phyloP scores from a whole-genome alignment of 768 basidiomycete genomes.

The Mycena rebaudengoi region DNA sequence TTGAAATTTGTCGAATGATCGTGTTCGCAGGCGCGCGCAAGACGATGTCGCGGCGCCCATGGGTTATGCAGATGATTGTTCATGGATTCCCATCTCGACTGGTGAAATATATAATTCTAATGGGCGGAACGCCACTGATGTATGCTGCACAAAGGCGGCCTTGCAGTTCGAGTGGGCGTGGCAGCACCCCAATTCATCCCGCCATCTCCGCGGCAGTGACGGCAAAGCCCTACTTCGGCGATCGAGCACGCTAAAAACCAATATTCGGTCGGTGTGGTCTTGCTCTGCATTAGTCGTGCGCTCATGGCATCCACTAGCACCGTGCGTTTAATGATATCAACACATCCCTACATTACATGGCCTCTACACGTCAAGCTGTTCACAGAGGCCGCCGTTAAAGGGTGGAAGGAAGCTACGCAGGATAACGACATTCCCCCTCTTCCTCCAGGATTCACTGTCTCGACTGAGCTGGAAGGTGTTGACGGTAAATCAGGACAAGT shows the following conservation, averaged over 20 bases:
- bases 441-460: constrained; percentile 60
- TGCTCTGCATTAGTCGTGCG: constrained; percentile 1
- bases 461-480: constrained; percentile 72
- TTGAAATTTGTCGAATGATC: not conserved
- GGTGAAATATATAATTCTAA: constrained; percentile 37
- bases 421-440: constrained; percentile 38
- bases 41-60: constrained; percentile 68
- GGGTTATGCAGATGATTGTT: constrained; percentile 89
- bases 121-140: no score
- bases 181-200: constrained; percentile 78
- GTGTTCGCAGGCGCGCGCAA: constrained; percentile 68
- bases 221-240: constrained; percentile 51
- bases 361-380: constrained; percentile 82
- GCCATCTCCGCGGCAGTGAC: constrained; percentile 63
- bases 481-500: constrained; percentile 66
- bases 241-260: constrained; percentile 48
- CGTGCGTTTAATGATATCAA: constrained; percentile 68
- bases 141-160: constrained; percentile 58
- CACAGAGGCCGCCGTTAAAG: constrained; percentile 63
- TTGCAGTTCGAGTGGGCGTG: constrained; percentile 87
- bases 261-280: constrained; percentile 50
- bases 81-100: constrained; percentile 82
- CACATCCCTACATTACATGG: constrained; percentile 75
- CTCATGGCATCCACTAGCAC: no score
- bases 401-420: constrained; percentile 54